phyloP scores from a whole-genome alignment of 306 rosid genomes.

The Astragalus glycyphyllos region DNA sequence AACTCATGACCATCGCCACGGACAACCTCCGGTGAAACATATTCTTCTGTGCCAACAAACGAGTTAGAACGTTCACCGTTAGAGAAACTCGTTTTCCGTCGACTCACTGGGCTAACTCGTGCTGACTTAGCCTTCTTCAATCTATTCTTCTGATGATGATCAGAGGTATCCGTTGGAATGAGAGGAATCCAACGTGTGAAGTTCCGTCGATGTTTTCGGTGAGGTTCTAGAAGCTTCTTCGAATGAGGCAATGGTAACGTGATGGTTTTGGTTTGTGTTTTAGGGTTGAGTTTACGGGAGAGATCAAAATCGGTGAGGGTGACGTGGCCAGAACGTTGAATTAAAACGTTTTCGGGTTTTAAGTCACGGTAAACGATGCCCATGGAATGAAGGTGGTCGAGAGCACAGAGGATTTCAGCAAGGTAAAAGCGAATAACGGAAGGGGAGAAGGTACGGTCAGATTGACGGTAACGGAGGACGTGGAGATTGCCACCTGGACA shows the following conservation, averaged over 20 bases:
- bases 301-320: constrained; percentile 97
- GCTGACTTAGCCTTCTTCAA: constrained; percentile 82
- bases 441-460: constrained; percentile 79
- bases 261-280: constrained; percentile 31
- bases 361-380: constrained; percentile 91
- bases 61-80: constrained; percentile 88
- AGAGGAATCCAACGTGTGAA: constrained; percentile 65
- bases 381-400: constrained; percentile 75
- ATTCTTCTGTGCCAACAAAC: constrained; percentile 94
- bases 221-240: constrained; percentile 37
- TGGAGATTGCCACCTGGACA: constrained; percentile 97
- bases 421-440: constrained; percentile 77
- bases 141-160: constrained; percentile 20
- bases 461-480: constrained; percentile 79
- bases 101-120: constrained; percentile 89
- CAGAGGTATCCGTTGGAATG: not conserved
- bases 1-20: constrained; percentile 95
- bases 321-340: constrained; percentile 82
- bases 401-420: constrained; percentile 86
- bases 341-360: constrained; percentile 92
- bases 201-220: constrained; percentile 54
- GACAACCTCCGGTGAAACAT: constrained; percentile 89
- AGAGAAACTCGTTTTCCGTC: constrained; percentile 65
- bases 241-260: constrained; percentile 4
- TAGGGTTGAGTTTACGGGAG: constrained; percentile 61